A percentile compares a stretch with the other conserved stretches of the same genome.
phyloP scores from a whole-genome alignment of 257 asterid species.

The Plantago major region DNA sequence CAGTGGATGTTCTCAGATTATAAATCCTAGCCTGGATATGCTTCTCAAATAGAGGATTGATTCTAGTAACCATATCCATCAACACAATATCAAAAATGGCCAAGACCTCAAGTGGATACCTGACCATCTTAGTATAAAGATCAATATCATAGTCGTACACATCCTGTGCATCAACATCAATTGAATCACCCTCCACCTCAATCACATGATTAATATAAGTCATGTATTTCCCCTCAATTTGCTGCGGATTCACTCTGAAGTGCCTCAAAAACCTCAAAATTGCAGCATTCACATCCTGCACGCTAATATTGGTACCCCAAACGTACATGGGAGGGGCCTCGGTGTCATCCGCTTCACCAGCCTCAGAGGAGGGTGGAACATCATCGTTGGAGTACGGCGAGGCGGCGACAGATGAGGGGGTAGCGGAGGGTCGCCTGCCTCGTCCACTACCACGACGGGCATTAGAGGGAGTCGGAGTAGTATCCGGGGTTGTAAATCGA shows the following conservation, averaged over 20 bases:
- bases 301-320: conserved; percentile 96
- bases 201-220: conserved; percentile 59
- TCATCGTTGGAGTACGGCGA: conserved; percentile 72
- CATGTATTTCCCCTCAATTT: conserved; percentile 84
- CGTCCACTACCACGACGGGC: conserved; percentile 46
- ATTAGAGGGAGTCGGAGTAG: conserved; percentile 65
- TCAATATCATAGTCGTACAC: conserved; percentile 75
- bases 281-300: conserved; percentile 81
- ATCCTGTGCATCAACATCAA: conserved; percentile 84
- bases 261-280: conserved; percentile 78
- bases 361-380: conserved; percentile 64
- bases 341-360: conserved; percentile 61
- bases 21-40: conserved; percentile 91
- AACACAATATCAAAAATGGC: conserved; percentile 90
- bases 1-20: conserved; percentile 70
- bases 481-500: conserved; percentile 61
- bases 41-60: conserved; percentile 77
- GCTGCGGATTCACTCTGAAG: conserved; percentile 62
- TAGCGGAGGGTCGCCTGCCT: conserved; percentile 36
- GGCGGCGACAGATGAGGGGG: conserved; percentile 43
- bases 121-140: conserved; percentile 83
- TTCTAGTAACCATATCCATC: conserved; percentile 82
- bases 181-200: conserved; percentile 92
- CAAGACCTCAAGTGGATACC: conserved; percentile 90
- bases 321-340: conserved; percentile 83